These are phyloP conservation scores for Blastobotrys parvus DNA, from an alignment of 805 yeast species.

Conservation along the genomic window DNA sequence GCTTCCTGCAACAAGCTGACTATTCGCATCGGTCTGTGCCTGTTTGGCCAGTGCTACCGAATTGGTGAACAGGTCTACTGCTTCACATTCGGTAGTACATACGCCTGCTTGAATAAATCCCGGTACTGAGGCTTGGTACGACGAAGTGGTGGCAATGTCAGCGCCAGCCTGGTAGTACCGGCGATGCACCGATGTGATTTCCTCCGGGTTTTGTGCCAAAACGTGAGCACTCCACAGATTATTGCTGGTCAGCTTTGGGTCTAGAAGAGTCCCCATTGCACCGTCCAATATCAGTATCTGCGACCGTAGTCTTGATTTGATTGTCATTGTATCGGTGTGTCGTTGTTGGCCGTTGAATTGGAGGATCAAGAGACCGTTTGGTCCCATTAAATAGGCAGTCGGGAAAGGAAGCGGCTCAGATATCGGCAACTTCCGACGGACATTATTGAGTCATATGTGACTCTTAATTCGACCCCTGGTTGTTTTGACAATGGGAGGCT, in stretches of 20 bases:
- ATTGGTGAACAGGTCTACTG: conserved; percentile 7
- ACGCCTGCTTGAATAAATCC: conserved; percentile 25
- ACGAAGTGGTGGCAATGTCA: conserved; percentile 44
- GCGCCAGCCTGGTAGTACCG: conserved; percentile 49
- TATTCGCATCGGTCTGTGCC: not conserved
- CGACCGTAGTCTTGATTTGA: no score
- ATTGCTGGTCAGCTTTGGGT: conserved; percentile 37
- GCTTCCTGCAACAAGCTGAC: conserved; percentile 43
- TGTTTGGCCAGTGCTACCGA: conserved; percentile 21
- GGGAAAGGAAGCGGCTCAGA: no score
- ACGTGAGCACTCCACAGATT: conserved; percentile 58
- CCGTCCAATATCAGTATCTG: conserved; percentile 43
- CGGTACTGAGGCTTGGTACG: conserved; percentile 50
- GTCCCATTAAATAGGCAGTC: no score
- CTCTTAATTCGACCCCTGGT: no score
- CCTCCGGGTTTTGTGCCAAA: conserved; percentile 36
- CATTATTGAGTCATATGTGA: no score
- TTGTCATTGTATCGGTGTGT: no score
- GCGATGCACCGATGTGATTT: conserved; percentile 39
- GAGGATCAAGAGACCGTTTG: no score
- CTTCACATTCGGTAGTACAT: conserved; percentile 2
- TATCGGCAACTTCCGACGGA: no score
- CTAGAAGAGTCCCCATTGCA: conserved; percentile 55
- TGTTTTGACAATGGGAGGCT: no score
- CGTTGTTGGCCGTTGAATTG: no score